A percentile compares a stretch with the other conserved stretches of the same genome.
These are phyloP conservation scores for Fonsecaea multimorphosa DNA, from an alignment of 2,329 filamentous ascomycete genomes.

Conservation along the genomic window DNA sequence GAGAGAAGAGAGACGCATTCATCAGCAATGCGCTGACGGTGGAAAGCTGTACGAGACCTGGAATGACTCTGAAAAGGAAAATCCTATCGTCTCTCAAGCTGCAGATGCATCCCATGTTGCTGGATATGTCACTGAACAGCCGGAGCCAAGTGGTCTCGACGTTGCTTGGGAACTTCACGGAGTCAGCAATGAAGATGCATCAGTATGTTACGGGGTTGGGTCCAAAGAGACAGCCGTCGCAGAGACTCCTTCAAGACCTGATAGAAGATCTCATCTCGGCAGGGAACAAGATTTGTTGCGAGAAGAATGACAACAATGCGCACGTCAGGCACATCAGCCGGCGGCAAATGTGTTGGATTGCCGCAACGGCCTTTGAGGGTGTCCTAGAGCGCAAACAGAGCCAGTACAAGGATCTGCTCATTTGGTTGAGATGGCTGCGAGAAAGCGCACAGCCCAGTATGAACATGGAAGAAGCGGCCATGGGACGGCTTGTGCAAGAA, in stretches of 20 bases:
- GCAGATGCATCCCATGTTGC: conserved; percentile 82
- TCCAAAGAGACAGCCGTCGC: conserved; percentile 60
- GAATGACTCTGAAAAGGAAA: conserved; percentile 80
- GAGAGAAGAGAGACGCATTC: conserved; percentile 61
- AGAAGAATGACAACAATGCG: conserved; percentile 58
- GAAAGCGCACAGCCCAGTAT: conserved; percentile 23
- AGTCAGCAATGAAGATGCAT: conserved; percentile 77
- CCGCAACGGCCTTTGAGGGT: conserved; percentile 70
- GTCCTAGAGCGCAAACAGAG: conserved; percentile 76
- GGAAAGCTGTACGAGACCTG: conserved; percentile 73
- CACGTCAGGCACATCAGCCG: conserved; percentile 57
- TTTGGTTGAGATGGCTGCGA: conserved; percentile 67
- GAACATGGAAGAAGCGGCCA: conserved; percentile 23
- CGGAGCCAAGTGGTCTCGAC: conserved; percentile 72
- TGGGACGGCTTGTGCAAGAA: conserved; percentile 26
- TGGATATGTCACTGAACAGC: conserved; percentile 80
- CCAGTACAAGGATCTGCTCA: conserved; percentile 66
- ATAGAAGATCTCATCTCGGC: conserved; percentile 70
- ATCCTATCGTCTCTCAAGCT: conserved; percentile 77
- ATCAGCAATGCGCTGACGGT: conserved; percentile 78
- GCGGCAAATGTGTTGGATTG: conserved; percentile 68
- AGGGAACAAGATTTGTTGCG: conserved; percentile 62
- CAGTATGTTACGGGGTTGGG: conserved; percentile 67
- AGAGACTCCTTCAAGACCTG: conserved; percentile 67
- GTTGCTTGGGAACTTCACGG: conserved; percentile 73